Percentiles rank a stretch among this genome's conserved stretches.
phyloP scores from a whole-genome alignment of 176 grass and related monocot species.

The Secale cereale region DNA sequence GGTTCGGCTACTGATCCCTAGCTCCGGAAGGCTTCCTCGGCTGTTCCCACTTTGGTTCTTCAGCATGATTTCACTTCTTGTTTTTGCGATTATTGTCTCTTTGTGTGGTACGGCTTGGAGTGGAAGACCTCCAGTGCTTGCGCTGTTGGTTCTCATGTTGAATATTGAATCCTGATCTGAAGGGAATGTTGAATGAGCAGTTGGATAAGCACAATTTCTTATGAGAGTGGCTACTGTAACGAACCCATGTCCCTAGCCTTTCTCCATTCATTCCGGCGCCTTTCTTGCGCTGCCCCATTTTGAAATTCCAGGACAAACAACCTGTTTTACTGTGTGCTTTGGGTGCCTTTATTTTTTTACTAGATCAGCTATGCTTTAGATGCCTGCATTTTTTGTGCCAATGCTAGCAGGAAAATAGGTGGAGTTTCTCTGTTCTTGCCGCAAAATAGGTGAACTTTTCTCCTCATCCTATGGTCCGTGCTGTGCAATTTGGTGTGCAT shows the following conservation, averaged over 20 bases:
- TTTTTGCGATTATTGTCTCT: neutral
- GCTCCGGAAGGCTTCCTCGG: neutral
- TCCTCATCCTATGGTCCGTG: neutral
- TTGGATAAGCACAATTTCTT: neutral
- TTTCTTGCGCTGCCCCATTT: slow-evolving; percentile 5
- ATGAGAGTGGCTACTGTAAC: neutral
- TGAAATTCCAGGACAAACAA: neutral
- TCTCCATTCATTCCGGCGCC: neutral
- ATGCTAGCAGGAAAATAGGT: slow-evolving; percentile 9
- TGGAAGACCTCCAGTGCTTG: neutral
- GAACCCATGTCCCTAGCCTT: neutral
- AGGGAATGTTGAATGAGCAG: neutral
- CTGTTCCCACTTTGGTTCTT: neutral
- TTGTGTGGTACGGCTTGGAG: neutral
- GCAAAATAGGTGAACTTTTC: neutral
- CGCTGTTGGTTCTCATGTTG: slow-evolving; percentile 1
- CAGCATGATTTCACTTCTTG: neutral
- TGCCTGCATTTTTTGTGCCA: neutral
- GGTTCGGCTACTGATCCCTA: slow-evolving; percentile 31
- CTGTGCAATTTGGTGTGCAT: slow-evolving; percentile 13
- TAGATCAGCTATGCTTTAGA: slow-evolving; percentile 22
- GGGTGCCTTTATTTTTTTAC: neutral
- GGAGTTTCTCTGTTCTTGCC: neutral
- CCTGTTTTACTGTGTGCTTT: slow-evolving; percentile 27
- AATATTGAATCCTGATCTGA: too few relatives aligned